phyloP scores from a whole-genome alignment of 208 protist species.

The Leishmania aethiopica region DNA sequence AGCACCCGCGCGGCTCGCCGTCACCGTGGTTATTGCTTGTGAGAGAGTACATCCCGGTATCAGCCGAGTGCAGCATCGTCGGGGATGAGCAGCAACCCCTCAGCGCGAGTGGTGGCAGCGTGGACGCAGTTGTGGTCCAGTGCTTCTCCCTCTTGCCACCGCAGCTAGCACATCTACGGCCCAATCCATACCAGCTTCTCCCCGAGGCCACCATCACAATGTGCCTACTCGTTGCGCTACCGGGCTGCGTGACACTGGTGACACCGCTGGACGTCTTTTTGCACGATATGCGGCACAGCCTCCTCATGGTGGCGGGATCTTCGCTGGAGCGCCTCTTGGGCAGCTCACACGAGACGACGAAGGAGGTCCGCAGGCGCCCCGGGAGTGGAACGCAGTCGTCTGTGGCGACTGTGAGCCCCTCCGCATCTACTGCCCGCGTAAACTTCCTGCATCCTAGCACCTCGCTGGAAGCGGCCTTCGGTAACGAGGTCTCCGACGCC shows the following conservation, averaged over 20 bases:
- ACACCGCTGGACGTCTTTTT: constrained; percentile 23
- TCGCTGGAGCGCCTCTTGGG: background rate
- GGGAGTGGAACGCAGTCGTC: background rate
- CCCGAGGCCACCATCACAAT: constrained; percentile 9
- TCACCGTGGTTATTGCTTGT: constrained; percentile 39
- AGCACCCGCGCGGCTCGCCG: too few species aligned
- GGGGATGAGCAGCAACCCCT: background rate
- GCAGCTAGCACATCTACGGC: constrained; percentile 33
- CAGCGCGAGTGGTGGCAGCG: background rate
- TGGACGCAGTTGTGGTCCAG: constrained; percentile 41
- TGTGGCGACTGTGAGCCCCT: background rate
- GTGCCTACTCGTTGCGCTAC: constrained; percentile 22
- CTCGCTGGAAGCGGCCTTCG: background rate
- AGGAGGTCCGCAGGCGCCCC: too few species aligned
- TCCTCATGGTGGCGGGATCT: background rate
- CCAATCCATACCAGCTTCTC: constrained; percentile 45
- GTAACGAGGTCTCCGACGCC: background rate
- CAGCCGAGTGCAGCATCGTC: background rate
- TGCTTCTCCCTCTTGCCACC: constrained; percentile 65
- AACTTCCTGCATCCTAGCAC: background rate
- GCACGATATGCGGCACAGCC: constrained; percentile 2
- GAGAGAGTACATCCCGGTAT: constrained; percentile 71
- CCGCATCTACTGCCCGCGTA: background rate
- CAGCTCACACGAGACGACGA: background rate
- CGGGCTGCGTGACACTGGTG: constrained; percentile 23